Conservation (phyloP, 352 stramenopile genomes). For the Phytophthora sp. region DNA sequence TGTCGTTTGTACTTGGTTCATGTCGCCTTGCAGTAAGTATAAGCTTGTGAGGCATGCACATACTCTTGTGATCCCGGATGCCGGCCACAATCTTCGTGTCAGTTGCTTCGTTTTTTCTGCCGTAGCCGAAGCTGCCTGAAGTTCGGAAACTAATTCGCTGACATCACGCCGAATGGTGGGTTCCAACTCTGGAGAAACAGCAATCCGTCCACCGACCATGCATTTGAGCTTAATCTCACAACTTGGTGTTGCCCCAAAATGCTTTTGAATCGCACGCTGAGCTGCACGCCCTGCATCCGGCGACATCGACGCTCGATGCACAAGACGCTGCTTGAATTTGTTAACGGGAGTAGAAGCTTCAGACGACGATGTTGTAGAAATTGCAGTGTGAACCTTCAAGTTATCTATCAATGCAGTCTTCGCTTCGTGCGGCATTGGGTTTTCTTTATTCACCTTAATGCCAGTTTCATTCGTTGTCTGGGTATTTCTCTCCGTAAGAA, state of each 20-base stretch:
- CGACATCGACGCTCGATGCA: conserved; percentile 53
- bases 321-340: conserved; percentile 29
- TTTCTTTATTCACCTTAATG: not conserved
- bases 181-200: conserved; percentile 67
- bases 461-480: not conserved
- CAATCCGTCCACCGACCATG: conserved; percentile 72
- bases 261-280: conserved; percentile 71
- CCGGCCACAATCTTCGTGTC: conserved; percentile 71
- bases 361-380: conserved; percentile 13
- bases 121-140: conserved; percentile 62
- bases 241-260: conserved; percentile 72
- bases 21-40: conserved; percentile 75
- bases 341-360: conserved; percentile 23
- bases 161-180: conserved; percentile 68
- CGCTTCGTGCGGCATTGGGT: not conserved
- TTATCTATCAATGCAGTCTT: conserved; percentile 23
- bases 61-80: conserved; percentile 80
- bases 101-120: conserved; percentile 71
- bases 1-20: conserved; percentile 52
- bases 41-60: conserved; percentile 79
- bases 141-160: conserved; percentile 64
- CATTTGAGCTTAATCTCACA: conserved; percentile 80
- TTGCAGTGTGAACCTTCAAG: conserved; percentile 28
- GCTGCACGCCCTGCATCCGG: conserved; percentile 52
- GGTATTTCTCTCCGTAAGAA: not conserved